Evolutionary conservation across 257 asterid species (phyloP).

Genomic region (Nicotiana sylvestris): DNA sequence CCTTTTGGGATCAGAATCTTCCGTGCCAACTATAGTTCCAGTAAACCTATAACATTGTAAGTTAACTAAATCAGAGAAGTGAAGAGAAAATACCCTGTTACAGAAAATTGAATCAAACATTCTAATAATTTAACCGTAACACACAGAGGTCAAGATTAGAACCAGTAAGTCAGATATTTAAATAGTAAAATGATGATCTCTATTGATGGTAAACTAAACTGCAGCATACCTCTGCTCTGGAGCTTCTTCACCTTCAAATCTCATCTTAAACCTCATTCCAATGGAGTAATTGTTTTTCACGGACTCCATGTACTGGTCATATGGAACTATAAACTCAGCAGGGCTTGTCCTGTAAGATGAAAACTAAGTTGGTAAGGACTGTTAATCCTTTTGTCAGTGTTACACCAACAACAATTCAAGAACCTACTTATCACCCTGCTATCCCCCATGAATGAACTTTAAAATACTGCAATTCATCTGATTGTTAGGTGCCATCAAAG

Average conservation of each 20-base stretch:
- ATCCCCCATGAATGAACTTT: background rate
- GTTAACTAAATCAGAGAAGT: background rate
- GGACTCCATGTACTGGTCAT: constrained; percentile 79
- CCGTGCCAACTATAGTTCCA: constrained; percentile 87
- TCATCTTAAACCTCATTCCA: constrained; percentile 97
- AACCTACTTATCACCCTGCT: background rate
- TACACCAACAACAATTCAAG: background rate
- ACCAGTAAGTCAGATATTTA: background rate
- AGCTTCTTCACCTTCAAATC: constrained; percentile 99
- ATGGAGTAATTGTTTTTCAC: constrained; percentile 66
- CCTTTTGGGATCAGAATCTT: constrained; percentile 63
- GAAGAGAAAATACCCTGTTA: background rate
- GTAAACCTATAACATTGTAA: constrained; percentile 50
- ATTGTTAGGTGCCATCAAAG: background rate
- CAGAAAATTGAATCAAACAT: background rate
- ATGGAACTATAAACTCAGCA: constrained; percentile 79
- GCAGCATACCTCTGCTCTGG: constrained; percentile 86
- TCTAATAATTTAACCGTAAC: background rate
- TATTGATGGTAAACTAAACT: constrained; percentile 8
- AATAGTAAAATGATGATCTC: constrained; percentile 13
- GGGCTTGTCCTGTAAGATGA: constrained; percentile 71
- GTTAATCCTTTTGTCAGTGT: background rate
- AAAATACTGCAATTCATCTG: background rate
- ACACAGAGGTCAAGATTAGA: background rate
- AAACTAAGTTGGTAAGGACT: background rate